Evolutionary conservation across 176 grass and related monocot genomes (phyloP), one percentile per base, ranked within the genome.

Genomic region (Triticum monococcum): DNA sequence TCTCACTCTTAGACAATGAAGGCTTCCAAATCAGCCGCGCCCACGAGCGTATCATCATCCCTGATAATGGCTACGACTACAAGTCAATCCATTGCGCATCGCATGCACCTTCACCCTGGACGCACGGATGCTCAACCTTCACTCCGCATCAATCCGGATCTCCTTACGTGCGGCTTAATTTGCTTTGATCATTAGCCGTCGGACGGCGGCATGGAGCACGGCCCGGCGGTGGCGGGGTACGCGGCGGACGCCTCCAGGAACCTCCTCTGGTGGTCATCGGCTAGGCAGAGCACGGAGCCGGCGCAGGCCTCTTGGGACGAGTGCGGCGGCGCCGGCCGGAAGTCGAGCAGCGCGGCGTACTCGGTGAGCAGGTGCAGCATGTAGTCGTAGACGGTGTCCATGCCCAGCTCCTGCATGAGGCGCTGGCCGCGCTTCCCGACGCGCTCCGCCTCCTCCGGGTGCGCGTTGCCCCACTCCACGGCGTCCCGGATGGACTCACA

Each of bases 331-430:
- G 4, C 59, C 12, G 93, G 96, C 18, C 78, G 63, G 75, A 92
- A 96, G 54, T 89, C 91, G 78, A 89, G 81, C 88, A 98, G 88
- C 65, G 61, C 31, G 0, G 95, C 94, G 86, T 98, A 98, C 87
- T 93, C 85, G 20, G 78, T 36, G 22, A 95, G 78, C 68, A 98
- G 91, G 83, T 95, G 95, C 10, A 95, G 91, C 95, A 98, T 98
- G 83, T 98, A 98, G 76, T 98, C 95, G 60, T 98, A 98, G 1
- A 98, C 95, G 46, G 74, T 25, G 64, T 46, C 79, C 93, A 98
- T 94, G 54, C 32, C 37, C 24, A 96, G 79, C 9, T 94, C 94
- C 70, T 92, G 75, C 97, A 96, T 91, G 3, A 98, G 83, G 2
- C 77, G 69, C 87, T 96, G 92, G 0, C 97, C 97, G 12, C 61